phyloP scores from a whole-genome alignment of 495 filamentous ascomycete species.

The Neurospora sp. region DNA sequence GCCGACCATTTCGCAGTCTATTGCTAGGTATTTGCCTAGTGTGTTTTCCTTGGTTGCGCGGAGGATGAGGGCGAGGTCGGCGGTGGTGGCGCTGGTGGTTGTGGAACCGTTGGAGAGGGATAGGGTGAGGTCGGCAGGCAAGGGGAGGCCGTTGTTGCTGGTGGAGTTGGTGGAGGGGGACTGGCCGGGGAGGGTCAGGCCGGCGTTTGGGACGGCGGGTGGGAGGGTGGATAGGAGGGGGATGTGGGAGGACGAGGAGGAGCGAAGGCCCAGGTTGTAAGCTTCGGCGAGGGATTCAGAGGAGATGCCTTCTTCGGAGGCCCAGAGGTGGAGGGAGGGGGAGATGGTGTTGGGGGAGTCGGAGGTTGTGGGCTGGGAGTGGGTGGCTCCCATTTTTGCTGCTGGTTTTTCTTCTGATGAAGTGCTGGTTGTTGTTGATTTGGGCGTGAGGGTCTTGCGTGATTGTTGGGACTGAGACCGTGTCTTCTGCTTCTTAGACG shows the following conservation, averaged over 20 bases:
- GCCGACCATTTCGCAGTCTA: conserved; percentile 99
- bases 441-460: not conserved
- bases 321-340: conserved; percentile 35
- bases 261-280: conserved; percentile 37
- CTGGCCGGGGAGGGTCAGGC: conserved; percentile 14
- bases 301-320: conserved; percentile 51
- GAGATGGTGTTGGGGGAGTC: conserved; percentile 14
- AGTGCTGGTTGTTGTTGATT: not conserved
- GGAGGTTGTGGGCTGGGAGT: conserved; percentile 3
- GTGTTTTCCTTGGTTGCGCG: conserved; percentile 22
- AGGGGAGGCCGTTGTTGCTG: not conserved
- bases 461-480: not conserved
- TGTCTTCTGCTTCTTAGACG: not conserved
- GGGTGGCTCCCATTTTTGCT: conserved; percentile 24
- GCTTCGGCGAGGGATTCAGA: conserved; percentile 50
- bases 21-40: conserved; percentile 75
- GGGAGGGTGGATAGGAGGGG: not conserved
- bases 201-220: conserved; percentile 36
- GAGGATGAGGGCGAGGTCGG: not conserved
- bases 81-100: not conserved
- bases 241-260: conserved; percentile 11
- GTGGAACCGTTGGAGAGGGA: not conserved
- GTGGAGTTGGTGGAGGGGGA: not conserved
- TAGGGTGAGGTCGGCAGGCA: not conserved
- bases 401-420: not conserved